Evolutionary conservation across 2,329 filamentous ascomycete species (phyloP).

Genomic region (Penicillium rolfsii): DNA sequence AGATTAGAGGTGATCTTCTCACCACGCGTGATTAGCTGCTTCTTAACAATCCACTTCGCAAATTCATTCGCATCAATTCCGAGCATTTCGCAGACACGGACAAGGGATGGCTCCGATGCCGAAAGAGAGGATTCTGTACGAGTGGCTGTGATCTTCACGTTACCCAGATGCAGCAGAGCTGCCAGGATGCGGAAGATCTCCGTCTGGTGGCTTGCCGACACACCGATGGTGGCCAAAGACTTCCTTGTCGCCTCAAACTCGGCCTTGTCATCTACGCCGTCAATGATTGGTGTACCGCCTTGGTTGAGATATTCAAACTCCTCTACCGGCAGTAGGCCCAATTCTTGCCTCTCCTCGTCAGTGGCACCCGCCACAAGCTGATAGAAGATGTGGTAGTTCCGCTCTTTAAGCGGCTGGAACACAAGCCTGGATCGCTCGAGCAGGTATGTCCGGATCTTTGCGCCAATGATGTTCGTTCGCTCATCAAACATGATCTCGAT

Average conservation of each 20-base stretch:
- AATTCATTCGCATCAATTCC: constrained; percentile 87
- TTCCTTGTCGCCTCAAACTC: constrained; percentile 88
- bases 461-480: constrained; percentile 93
- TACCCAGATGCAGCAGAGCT: constrained; percentile 89
- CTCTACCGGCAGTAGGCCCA: constrained; percentile 78
- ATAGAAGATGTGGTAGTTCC: constrained; percentile 99
- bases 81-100: constrained; percentile 79
- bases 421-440: constrained; percentile 93
- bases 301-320: constrained; percentile 97
- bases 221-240: constrained; percentile 85
- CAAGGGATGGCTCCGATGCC: constrained; percentile 77
- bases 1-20: constrained; percentile 98
- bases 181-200: constrained; percentile 90
- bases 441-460: constrained; percentile 94
- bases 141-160: constrained; percentile 92
- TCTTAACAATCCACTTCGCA: constrained; percentile 98
- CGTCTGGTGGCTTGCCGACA: constrained; percentile 71
- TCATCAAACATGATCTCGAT: constrained; percentile 99
- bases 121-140: constrained; percentile 84
- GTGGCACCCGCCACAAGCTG: constrained; percentile 92
- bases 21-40: constrained; percentile 92
- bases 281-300: constrained; percentile 85
- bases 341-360: constrained; percentile 76
- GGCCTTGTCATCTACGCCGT: constrained; percentile 92
- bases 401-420: constrained; percentile 95